These are phyloP conservation scores for Lasiodiplodia theobromae DNA, from an alignment of 2,329 filamentous ascomycete genomes.

Conservation along the genomic window DNA sequence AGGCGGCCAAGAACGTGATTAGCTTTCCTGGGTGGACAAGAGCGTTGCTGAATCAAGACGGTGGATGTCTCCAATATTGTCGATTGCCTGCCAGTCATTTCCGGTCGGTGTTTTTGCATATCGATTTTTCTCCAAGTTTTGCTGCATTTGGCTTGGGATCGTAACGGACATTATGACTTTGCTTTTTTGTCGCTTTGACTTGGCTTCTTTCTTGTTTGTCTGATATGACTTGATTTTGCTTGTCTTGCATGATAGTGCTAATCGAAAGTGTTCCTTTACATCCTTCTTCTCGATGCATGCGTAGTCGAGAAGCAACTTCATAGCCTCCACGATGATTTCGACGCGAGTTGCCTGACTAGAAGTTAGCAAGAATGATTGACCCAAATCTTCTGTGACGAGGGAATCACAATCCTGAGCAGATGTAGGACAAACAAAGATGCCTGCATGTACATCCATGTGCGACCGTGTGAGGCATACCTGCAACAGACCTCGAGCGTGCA, in stretches of 20 bases:
- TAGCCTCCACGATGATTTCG: not conserved
- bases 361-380: not conserved
- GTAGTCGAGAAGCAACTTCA: not conserved
- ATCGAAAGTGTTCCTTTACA: not conserved
- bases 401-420: not conserved
- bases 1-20: not conserved
- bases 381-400: not conserved
- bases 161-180: not conserved
- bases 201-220: not conserved
- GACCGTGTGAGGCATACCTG: not conserved
- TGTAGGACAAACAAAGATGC: not conserved
- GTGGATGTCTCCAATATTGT: not conserved
- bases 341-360: not conserved
- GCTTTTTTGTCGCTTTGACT: not conserved
- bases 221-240: not conserved
- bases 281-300: not conserved
- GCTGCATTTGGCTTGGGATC: not conserved
- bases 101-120: not conserved
- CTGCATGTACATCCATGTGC: not conserved
- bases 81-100: not conserved
- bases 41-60: conserved; percentile 10
- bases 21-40: conserved; percentile 9
- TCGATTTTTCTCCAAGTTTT: not conserved
- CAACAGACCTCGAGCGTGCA: not conserved
- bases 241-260: not conserved